These are phyloP conservation scores for Ajuga reptans DNA, from an alignment of 305 asterid species.

Conservation along the genomic window DNA sequence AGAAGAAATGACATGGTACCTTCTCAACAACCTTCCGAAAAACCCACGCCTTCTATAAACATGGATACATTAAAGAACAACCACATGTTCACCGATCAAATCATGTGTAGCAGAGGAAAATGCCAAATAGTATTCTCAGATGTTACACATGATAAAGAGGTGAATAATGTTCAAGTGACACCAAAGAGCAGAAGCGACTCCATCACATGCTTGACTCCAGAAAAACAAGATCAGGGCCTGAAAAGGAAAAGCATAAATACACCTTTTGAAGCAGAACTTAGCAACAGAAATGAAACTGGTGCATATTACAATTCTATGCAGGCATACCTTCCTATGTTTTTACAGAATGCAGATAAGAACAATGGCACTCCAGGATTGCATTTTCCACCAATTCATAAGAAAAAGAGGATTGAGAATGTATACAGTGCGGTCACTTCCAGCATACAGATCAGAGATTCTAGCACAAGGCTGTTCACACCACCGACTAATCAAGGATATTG, in stretches of 20 bases:
- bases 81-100: conserved; percentile 20
- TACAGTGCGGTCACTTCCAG: conserved; percentile 33
- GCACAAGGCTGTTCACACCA: conserved; percentile 23
- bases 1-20: conserved; percentile 27
- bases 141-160: conserved; percentile 63
- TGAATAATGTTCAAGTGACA: conserved; percentile 1
- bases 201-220: conserved; percentile 37
- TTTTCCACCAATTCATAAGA: conserved; percentile 58
- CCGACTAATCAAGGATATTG: conserved; percentile 26
- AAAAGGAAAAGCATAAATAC: conserved; percentile 39
- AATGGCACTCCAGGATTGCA: conserved; percentile 33
- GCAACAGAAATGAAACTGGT: conserved; percentile 41
- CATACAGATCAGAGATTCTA: conserved; percentile 25
- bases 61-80: conserved; percentile 23
- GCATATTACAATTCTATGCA: conserved; percentile 40
- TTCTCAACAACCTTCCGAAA: conserved; percentile 26
- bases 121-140: conserved; percentile 66
- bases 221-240: conserved; percentile 33
- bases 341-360: conserved; percentile 26
- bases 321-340: conserved; percentile 32
- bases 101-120: conserved; percentile 44
- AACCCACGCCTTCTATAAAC: conserved; percentile 24
- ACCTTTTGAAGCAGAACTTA: conserved; percentile 33
- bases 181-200: conserved; percentile 34
- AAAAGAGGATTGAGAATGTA: conserved; percentile 55